Base-by-base conservation (phyloP, 768 basidiomycete species). In the Lactifluus piperatus region DNA sequence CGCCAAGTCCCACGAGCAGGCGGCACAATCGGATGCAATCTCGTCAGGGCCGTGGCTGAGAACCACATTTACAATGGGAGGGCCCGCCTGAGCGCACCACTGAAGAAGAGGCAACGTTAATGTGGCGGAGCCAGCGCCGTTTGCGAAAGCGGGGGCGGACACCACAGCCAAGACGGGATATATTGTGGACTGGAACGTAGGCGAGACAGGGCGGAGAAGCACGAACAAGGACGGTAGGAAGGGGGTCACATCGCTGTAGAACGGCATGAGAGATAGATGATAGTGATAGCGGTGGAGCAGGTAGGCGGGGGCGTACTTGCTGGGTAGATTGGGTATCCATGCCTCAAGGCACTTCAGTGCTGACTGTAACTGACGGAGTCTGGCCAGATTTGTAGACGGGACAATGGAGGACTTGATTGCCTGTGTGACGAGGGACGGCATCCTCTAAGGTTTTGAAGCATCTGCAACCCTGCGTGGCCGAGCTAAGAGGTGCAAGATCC, bases 51-150 rank as follows among this genome's bases (percentile, higher is more conserved):
- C 80, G 14, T 62, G 54, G 5, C 39, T 24, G 26, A 53, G 26
- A 16, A 51, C 45, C 7, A 43, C 6, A 13, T 20, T 68, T 16
- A 80, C 68, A 22, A 88, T 80, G 13, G 68, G 66, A 26, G 73
- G 70, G 8, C 86, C 90, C 45, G 77, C 73, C 0, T 73, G 69
- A 58, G 84, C 78, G 0, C 85, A 67, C 91, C 92, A 97, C 3
- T 83, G 71, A n/a, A 97, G 74, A 7, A 97, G 73, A 2, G 94
- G 94, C 66, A 94, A 89, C 0, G 92, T 92, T 30, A 94, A 77
- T 0, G 85, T 79, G 54, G 79, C 80, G 18, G 78, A 77, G 1
- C 88, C 90, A 0, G 77, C 74, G 0, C 89, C 90, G 53, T 85
- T 81, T 0, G 85, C 77, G 30, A 94, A 76, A 0, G 86, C 76